Evolutionary conservation across 148 eudicot species (phyloP), one percentile per base, ranked within the genome.

Genomic region (Diospyros kaki): DNA sequence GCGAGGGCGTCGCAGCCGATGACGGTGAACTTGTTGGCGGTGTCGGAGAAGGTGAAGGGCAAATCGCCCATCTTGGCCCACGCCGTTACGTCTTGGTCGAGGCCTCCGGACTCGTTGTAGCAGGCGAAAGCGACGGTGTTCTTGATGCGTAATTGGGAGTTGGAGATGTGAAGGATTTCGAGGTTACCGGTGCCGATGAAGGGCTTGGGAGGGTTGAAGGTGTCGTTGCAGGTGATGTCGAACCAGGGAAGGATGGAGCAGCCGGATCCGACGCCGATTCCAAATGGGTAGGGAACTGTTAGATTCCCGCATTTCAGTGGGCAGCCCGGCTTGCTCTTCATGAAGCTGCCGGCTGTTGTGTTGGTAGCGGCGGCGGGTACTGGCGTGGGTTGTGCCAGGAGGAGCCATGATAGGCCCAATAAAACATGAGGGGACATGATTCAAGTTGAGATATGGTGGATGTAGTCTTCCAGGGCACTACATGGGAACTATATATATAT

Each of bases 1-100:
- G 80, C 78, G 0, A 46, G 5, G 54, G 81, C 91, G n/a, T 87
- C 86, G 14, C 94, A 90, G 1, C 94, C 94, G 5, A 90, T 44
- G 38, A 79, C 73, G 0, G 76, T 78, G 75, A 68, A 0, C 87
- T 85, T 75, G 84, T 28, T 28, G 28, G 28, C 28, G 28, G 28
- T 28, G 28, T 28, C 28, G 28, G 28, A 28, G 28, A 28, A 78
- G 10, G 68, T 76, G 69, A 67, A 86, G 3, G 87, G 87, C 0
- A 81, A 71, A 0, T 9, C 4, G 1, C 2, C 55, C 18, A 88
- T 55, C 28, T 28, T 28, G 3, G 45, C 18, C 1, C 56, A 73
- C 43, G 40, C 68, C 5, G 77, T 64, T 0, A 0, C 0, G 18
- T 28, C 0, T 28, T 46, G 17, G 0, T 40, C 13, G 9, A 58